Evolutionary conservation across 768 basidiomycete genomes (phyloP).

Genomic region (Tulasnella sp.): DNA sequence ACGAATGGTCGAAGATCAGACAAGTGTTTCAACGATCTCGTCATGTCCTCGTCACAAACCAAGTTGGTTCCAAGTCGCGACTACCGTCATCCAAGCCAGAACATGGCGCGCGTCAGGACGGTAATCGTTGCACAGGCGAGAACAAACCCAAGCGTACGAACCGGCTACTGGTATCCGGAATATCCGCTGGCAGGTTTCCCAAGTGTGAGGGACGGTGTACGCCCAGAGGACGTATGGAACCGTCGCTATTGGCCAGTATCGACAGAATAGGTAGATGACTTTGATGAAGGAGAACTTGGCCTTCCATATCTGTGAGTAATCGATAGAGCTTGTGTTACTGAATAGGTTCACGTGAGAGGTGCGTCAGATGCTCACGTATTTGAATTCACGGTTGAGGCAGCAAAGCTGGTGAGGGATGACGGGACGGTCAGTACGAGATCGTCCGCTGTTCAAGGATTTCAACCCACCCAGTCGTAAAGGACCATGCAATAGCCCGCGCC

Average conservation of each 20-base stretch:
- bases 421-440: background rate
- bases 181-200: conserved; percentile 62
- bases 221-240: conserved; percentile 75
- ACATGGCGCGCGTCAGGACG: background rate
- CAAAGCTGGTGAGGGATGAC: background rate
- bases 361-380: background rate
- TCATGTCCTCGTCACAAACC: background rate
- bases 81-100: background rate
- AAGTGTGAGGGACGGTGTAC: conserved; percentile 66
- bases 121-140: no score
- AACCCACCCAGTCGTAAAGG: background rate
- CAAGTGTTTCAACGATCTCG: background rate
- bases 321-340: background rate
- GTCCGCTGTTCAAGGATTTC: background rate
- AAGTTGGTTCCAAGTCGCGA: conserved; percentile 24
- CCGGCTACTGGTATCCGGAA: conserved; percentile 50
- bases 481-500: background rate
- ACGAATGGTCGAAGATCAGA: background rate
- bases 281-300: background rate
- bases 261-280: conserved; percentile 36
- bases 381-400: background rate
- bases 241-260: conserved; percentile 79
- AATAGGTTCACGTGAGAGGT: background rate
- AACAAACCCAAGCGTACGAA: background rate
- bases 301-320: background rate